phyloP scores from a whole-genome alignment of 2,329 filamentous ascomycete species.

The Magnaporthiopsis incrustans region DNA sequence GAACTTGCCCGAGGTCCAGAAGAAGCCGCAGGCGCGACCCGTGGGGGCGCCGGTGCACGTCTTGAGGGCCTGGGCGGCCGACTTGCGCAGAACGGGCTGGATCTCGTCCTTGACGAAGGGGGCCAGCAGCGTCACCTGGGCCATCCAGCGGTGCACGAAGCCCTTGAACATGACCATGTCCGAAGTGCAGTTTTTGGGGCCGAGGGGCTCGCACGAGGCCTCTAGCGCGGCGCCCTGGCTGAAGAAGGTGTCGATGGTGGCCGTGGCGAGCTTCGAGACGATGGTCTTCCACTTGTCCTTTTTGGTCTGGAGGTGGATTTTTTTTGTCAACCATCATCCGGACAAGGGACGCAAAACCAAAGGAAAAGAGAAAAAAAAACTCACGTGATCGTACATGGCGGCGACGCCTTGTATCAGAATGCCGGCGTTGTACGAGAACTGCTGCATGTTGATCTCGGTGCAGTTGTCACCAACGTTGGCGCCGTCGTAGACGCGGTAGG shows the following conservation, averaged over 20 bases:
- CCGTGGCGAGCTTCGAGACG: slow-evolving; percentile 47
- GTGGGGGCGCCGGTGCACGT: slow-evolving; percentile 51
- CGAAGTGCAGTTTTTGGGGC: slow-evolving; percentile 43
- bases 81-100: slow-evolving; percentile 44
- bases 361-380: slow-evolving; percentile 15
- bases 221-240: slow-evolving; percentile 60
- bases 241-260: slow-evolving; percentile 46
- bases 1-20: slow-evolving; percentile 37
- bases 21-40: slow-evolving; percentile 49
- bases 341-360: no score
- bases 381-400: slow-evolving; percentile 58
- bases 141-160: slow-evolving; percentile 54
- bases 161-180: slow-evolving; percentile 59
- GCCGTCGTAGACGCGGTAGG: slow-evolving; percentile 54
- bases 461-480: slow-evolving; percentile 50
- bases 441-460: slow-evolving; percentile 49
- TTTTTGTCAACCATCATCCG: no score
- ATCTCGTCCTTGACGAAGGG: slow-evolving; percentile 47
- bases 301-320: neutral
- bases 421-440: slow-evolving; percentile 61
- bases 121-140: slow-evolving; percentile 53
- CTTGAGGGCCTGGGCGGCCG: slow-evolving; percentile 46
- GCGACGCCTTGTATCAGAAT: slow-evolving; percentile 55
- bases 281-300: slow-evolving; percentile 39
- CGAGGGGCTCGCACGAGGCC: slow-evolving; percentile 48